A percentile compares a stretch with the other conserved stretches of the same genome.
phyloP scores from a whole-genome alignment of 129 eudicot species.

The Centaurea solstitialis region DNA sequence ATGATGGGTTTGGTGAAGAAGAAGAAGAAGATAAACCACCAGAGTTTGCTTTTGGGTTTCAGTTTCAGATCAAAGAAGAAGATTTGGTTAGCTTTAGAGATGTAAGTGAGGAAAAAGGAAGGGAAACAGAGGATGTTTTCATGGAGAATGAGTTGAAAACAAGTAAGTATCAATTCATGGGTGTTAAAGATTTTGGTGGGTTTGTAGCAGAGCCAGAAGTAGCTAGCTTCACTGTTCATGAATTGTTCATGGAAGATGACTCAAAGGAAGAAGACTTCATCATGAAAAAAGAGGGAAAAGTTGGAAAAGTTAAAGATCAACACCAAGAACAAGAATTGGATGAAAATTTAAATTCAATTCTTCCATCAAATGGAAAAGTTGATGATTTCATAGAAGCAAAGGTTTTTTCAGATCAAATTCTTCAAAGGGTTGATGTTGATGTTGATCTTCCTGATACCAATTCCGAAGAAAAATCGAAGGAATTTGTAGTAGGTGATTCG shows the following conservation, averaged over 20 bases:
- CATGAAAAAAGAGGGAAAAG: constrained; percentile 11
- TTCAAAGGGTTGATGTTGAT: not conserved
- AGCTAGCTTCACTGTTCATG: constrained; percentile 56
- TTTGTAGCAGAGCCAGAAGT: constrained; percentile 51
- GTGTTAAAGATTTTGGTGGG: constrained; percentile 51
- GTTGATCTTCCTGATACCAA: constrained; percentile 3
- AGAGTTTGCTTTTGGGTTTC: constrained; percentile 39
- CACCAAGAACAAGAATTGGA: constrained; percentile 14
- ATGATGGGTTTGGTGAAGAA: constrained; percentile 42
- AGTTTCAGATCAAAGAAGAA: constrained; percentile 28
- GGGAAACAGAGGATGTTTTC: constrained; percentile 48
- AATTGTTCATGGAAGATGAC: constrained; percentile 48
- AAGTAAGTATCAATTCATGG: constrained; percentile 47
- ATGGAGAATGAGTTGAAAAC: constrained; percentile 28
- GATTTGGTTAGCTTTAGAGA: constrained; percentile 21
- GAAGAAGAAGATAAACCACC: constrained; percentile 40
- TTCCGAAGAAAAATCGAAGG: constrained; percentile 25
- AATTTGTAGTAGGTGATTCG: not conserved
- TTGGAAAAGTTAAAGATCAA: not conserved
- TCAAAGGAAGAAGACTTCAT: constrained; percentile 27
- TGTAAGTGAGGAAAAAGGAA: constrained; percentile 9
- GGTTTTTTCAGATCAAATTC: constrained; percentile 14
- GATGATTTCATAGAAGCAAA: constrained; percentile 12
- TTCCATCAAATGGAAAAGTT: constrained; percentile 9
- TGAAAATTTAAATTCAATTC: constrained; percentile 26